Evolutionary conservation across 2,329 filamentous ascomycete genomes (phyloP), one percentile per base, ranked within the genome.

Genomic region (Colletotrichum sp.): DNA sequence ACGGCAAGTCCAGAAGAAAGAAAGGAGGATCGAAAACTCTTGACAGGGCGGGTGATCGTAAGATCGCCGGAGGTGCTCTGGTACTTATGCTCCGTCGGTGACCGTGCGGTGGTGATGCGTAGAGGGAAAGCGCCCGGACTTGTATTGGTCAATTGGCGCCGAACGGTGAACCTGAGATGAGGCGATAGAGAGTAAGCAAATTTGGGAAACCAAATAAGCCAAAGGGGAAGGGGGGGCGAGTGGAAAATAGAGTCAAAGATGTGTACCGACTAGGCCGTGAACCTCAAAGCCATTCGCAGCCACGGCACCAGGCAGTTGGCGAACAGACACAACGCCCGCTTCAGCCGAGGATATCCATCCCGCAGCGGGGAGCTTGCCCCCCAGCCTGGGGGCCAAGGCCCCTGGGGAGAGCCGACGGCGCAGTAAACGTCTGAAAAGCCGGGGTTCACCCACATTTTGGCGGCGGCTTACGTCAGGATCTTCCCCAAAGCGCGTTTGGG

Each of bases 311-410:
- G 57, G 59, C 74, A 64, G 59, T 65, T 76, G 64, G 71, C 60
- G 62, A 75, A 67, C 75, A 76, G 77, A 71, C 75, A 68, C 77
- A 76, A 59, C 44, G 65, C 65, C 70, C 70, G 65, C 70, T 76
- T 76, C 74, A 76, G 74, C 74, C 79, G 79, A 80, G 79, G 79
- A 79, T 80, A 80, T 79, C 79, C 79, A 78, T 76, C 71, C 70
- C 71, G 65, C 66, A 73, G 73, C 39, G 72, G 70, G 74, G 73
- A 65, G 34, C 62, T 26, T 39, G 39, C n/a, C 26, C 15, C 39
- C 73, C 64, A 65, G 60, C 6, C 44, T 52, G 44, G 44, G 44
- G n/a, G 44, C 44, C 44, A 52, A 52, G 44, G 44, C 36, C 36
- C 63, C 63, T 57, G 71, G 74, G 70, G 64, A 59, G 68, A 59